Evolutionary conservation across 805 yeast genomes (phyloP), one percentile per base, ranked within the genome.

Genomic region (Candida sithepensis): DNA sequence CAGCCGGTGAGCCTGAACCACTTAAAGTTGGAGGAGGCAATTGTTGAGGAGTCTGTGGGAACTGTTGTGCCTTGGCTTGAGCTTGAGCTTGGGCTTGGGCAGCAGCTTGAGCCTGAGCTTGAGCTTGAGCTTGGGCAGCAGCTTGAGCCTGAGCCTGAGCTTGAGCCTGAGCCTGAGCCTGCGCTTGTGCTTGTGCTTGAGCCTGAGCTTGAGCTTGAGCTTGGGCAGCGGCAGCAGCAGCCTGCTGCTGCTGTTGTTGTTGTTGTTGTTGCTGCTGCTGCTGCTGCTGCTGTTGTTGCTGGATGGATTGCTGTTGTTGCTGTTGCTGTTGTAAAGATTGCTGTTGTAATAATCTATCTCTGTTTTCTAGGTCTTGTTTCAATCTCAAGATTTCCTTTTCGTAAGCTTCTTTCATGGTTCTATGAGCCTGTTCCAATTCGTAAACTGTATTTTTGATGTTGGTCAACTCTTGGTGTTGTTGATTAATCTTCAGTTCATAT

Each of bases 371-470:
- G 65, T 90, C 96, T 53, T 83, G 81, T 67, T 92, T 90, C 67
- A 92, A 77, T 57, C 94, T 77, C 63, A 81, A 73, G 47, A 94
- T 86, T 69, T 92, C 98, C 60, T 88, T 96, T 67, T 92, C 97
- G 69, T 92, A 94, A 41, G 91, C 90, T 62, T 92, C 97, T 70
- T 92, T 91, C 78, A 94, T 87, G 64, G 88, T 88, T 58, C 96
- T 78, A 72, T 92, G 98, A 36, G 96, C 92, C 78, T 85, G 79
- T 67, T 92, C 97, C 60, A 92, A 78, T 65, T 94, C 98, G 63
- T 84, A 90, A 24, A 92, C 96, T 10, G 96, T 88, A 62, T 90
- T 95, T 61, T 97, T 81, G 49, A 92, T 90, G 65, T 88, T 96
- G 64, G 90, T 91, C 79, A 92, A 83, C 68, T 94, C 99, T 45